Evolutionary conservation across 345 rosid species (phyloP), one percentile per base, ranked within the genome.

Genomic region (Lumnitzera littorea): DNA sequence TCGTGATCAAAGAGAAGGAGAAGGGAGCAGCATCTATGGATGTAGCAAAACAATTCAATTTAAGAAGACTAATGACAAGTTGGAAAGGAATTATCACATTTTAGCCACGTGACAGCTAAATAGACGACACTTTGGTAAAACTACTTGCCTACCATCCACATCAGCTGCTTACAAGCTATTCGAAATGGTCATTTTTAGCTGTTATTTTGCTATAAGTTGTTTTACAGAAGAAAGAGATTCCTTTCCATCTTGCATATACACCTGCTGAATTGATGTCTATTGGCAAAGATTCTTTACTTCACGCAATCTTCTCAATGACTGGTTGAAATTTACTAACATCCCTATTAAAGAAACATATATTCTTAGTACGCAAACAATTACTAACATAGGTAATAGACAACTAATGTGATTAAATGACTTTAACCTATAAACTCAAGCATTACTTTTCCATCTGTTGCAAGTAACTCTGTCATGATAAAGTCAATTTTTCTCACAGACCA

Each of bases 191-290:
- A 70, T 15, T 41, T 88, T 84, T 55, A 91, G 80, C 71, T 95
- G 97, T 97, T 91, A 80, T 46, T 67, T 20, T 20, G 20, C 20
- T 1, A 20, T 20, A 20, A 20, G 3, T 10, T 24, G 41, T 15
- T 24, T 20, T 23, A 15, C 5, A 12, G 24, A 23, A 23, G 23
- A 14, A 53, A 53, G 55, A 17, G 24, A 14, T 8, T 20, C 55
- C 3, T 16, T n/a, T 53, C 43, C 43, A 53, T 25, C 24, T 10
- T 23, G 7, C 12, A 47, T 47, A 46, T 20, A n/a, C 43, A 95
- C 99, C 91, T 91, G 97, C 73, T 95, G 99, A 70, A 78, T 48
- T 48, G 97, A 68, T 67, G 78, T 91, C 73, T 95, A 97, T 82
- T 88, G 95, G 49, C 82, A 73, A 31, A 95, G 78, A 79, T 85